Conservation (phyloP, 768 basidiomycete species). For the Collybia sordida region DNA sequence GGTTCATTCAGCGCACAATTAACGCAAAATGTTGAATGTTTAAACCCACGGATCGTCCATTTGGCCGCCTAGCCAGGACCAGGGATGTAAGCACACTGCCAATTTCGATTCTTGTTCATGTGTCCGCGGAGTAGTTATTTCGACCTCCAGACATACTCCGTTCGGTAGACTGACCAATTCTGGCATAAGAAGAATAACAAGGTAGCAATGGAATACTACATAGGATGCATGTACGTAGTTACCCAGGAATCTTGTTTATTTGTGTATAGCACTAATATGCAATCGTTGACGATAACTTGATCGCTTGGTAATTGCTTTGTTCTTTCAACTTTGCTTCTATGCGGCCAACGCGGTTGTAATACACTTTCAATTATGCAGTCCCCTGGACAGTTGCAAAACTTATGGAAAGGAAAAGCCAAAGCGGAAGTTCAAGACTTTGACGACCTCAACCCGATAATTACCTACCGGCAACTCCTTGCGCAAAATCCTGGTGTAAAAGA, state of each 20-base stretch:
- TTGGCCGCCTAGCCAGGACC: constrained; percentile 81
- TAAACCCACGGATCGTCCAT: constrained; percentile 75
- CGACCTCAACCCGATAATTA: constrained; percentile 67
- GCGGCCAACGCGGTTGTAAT: background rate
- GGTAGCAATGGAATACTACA: too few relatives aligned
- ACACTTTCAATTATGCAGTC: background rate
- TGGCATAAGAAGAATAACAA: background rate
- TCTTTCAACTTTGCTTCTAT: background rate
- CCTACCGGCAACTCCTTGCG: constrained; percentile 76
- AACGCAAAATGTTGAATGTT: constrained; percentile 1
- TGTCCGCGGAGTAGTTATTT: constrained; percentile 26
- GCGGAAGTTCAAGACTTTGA: constrained; percentile 47
- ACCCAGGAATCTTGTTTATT: too few relatives aligned
- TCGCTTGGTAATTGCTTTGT: background rate
- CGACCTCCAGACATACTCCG: constrained; percentile 37
- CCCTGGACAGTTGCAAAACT: constrained; percentile 4
- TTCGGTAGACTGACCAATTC: constrained; percentile 18
- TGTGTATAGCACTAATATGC: too few relatives aligned
- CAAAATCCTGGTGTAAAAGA: constrained; percentile 69
- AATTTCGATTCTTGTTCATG: constrained; percentile 32
- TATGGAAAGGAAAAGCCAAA: constrained; percentile 60
- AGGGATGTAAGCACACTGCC: constrained; percentile 78
- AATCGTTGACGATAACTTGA: too few relatives aligned
- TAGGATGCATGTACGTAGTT: too few relatives aligned
- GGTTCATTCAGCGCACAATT: background rate